Conservation (phyloP, 768 basidiomycete species). For the Suillus luteus region DNA sequence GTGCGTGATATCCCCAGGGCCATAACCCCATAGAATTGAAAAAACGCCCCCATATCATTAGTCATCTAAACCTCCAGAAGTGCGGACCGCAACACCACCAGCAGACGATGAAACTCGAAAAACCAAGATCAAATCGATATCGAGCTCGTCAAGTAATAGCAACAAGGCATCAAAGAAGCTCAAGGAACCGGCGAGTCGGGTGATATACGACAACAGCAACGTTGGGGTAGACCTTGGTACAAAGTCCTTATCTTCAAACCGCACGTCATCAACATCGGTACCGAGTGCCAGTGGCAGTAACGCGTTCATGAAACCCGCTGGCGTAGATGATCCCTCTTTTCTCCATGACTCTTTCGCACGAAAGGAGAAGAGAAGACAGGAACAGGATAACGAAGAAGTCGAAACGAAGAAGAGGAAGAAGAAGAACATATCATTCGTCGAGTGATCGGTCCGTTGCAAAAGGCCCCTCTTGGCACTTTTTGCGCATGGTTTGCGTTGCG, state of each 20-base stretch:
- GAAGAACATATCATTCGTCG: constrained; percentile 22
- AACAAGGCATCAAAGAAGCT: constrained; percentile 5
- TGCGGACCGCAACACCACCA: not conserved
- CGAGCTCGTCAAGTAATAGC: constrained; percentile 22
- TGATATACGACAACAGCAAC: constrained; percentile 47
- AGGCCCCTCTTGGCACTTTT: constrained; percentile 23
- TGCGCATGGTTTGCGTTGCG: not conserved
- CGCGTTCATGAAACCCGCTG: constrained; percentile 55
- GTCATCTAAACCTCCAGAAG: constrained; percentile 10
- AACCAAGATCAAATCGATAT: constrained; percentile 19
- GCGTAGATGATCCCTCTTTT: constrained; percentile 51
- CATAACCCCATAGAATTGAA: constrained; percentile 19
- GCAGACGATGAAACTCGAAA: constrained; percentile 2
- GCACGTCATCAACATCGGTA: constrained; percentile 11
- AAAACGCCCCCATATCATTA: constrained; percentile 21
- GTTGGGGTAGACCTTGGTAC: constrained; percentile 52
- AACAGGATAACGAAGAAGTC: constrained; percentile 26
- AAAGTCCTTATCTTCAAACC: constrained; percentile 21
- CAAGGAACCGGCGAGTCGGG: constrained; percentile 6
- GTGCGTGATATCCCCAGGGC: not conserved
- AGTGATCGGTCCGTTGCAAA: constrained; percentile 23
- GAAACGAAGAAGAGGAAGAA: constrained; percentile 31
- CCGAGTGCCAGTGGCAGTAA: constrained; percentile 4
- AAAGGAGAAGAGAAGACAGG: constrained; percentile 24
- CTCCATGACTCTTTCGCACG: constrained; percentile 6